Evolutionary conservation across 1,139 yeast species (phyloP).

Genomic region (Magnusiomyces paraingens): DNA sequence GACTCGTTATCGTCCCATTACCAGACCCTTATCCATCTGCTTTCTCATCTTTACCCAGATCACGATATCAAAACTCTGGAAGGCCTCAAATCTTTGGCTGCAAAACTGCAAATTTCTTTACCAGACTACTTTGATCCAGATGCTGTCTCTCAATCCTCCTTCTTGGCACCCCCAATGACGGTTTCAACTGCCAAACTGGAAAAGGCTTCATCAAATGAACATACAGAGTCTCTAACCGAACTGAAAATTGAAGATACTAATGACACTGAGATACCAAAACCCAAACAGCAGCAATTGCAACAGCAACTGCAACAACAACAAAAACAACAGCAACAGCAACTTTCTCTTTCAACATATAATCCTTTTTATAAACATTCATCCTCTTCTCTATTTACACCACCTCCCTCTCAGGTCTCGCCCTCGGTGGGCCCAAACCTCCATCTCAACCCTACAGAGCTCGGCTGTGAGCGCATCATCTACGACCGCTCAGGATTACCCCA

Average conservation of each 20-base stretch:
- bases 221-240: too few relatives aligned
- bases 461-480: slow-evolving; percentile 15
- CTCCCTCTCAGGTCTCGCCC: neutral
- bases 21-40: slow-evolving; percentile 12
- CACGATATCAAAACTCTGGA: slow-evolving; percentile 13
- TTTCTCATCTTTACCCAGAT: slow-evolving; percentile 12
- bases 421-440: slow-evolving; percentile 6
- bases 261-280: too few relatives aligned
- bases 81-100: slow-evolving; percentile 8
- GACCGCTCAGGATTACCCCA: slow-evolving; percentile 16
- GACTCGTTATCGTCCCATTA: slow-evolving; percentile 14
- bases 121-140: slow-evolving; percentile 13
- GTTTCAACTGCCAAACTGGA: neutral
- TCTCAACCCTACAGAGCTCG: slow-evolving; percentile 10
- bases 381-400: neutral
- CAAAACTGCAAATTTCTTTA: slow-evolving; percentile 4
- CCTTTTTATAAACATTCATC: neutral
- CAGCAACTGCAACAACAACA: neutral
- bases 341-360: neutral
- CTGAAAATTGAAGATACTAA: too few relatives aligned
- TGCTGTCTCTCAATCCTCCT: slow-evolving; percentile 10
- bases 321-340: too few relatives aligned
- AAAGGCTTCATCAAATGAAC: neutral
- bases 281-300: neutral
- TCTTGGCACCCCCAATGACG: slow-evolving; percentile 3